These are phyloP conservation scores for Trypethelium eluteriae DNA, from an alignment of 495 filamentous ascomycete genomes.

Conservation along the genomic window DNA sequence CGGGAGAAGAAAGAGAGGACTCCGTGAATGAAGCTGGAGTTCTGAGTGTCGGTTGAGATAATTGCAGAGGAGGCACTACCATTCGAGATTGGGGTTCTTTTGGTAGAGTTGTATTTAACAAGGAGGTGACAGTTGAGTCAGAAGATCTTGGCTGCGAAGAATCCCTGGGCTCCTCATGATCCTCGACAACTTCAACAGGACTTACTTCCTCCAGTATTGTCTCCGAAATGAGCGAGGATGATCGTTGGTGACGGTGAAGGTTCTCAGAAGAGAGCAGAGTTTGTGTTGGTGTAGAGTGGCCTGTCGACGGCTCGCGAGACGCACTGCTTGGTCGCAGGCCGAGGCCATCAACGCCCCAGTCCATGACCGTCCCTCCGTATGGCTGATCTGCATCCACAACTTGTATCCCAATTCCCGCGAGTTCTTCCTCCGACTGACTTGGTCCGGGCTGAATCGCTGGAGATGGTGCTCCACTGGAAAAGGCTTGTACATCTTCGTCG, in stretches of 20 bases:
- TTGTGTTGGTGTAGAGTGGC: constrained; percentile 14
- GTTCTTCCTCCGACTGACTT: constrained; percentile 27
- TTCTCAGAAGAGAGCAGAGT: constrained; percentile 16
- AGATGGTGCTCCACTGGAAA: constrained; percentile 1
- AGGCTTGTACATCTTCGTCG: constrained; percentile 30
- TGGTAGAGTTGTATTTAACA: constrained; percentile 34
- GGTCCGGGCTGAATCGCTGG: constrained; percentile 1
- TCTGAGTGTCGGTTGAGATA: constrained; percentile 27
- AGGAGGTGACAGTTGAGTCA: constrained; percentile 51
- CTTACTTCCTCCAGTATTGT: constrained; percentile 39
- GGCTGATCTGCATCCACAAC: constrained; percentile 38
- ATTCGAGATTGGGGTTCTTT: constrained; percentile 35
- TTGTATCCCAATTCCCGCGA: constrained; percentile 38
- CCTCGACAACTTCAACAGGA: constrained; percentile 38
- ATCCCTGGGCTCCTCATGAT: constrained; percentile 37
- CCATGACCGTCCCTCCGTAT: constrained; percentile 28
- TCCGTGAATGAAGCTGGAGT: constrained; percentile 34
- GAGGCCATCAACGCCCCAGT: constrained; percentile 34
- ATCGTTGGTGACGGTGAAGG: constrained; percentile 34
- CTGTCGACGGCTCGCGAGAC: constrained; percentile 25
- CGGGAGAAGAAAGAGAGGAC: constrained; percentile 45
- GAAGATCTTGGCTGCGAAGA: constrained; percentile 44
- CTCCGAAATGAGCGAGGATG: constrained; percentile 41
- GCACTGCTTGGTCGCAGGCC: constrained; percentile 30
- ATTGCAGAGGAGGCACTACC: constrained; percentile 27